These are phyloP conservation scores for Caloboletus inedulis DNA, from an alignment of 1,284 basidiomycete species.

Conservation along the genomic window DNA sequence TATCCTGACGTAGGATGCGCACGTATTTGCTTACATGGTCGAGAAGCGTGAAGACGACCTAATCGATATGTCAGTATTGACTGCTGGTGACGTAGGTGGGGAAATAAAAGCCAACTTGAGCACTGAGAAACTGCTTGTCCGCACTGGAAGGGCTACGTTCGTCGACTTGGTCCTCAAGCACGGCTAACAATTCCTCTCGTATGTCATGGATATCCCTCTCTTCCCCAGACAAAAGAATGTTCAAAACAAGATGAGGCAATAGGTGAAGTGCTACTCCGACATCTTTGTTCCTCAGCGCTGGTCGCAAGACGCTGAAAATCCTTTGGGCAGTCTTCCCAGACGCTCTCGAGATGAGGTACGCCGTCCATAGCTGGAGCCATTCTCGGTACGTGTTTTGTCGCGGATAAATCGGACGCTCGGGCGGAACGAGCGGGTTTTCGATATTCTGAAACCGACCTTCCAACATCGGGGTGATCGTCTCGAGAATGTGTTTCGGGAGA, in stretches of 20 bases:
- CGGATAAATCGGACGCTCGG: constrained; percentile 75
- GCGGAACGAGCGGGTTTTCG: constrained; percentile 36
- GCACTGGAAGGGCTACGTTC: constrained; percentile 52
- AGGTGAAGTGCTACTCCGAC: constrained; percentile 88
- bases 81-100: neutral
- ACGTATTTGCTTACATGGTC: constrained; percentile 96
- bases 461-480: constrained; percentile 87
- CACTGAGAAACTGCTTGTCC: constrained; percentile 82
- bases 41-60: constrained; percentile 93
- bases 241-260: constrained; percentile 89
- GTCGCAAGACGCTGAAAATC: constrained; percentile 81
- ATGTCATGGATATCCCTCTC: constrained; percentile 65
- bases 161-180: constrained; percentile 86
- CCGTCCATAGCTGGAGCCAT: constrained; percentile 93
- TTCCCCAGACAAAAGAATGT: constrained; percentile 78
- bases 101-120: constrained; percentile 62
- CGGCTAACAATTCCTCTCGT: constrained; percentile 72
- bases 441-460: constrained; percentile 65
- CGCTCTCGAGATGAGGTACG: constrained; percentile 73
- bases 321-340: constrained; percentile 55
- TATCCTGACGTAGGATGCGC: constrained; percentile 60
- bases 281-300: constrained; percentile 84
- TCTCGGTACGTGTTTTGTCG: constrained; percentile 83
- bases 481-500: constrained; percentile 81
- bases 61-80: constrained; percentile 1